Percentiles rank a stretch among this genome's conserved stretches.
Conservation (phyloP, 2,329 filamentous ascomycete species). For the Ampelomyces quisqualis region DNA sequence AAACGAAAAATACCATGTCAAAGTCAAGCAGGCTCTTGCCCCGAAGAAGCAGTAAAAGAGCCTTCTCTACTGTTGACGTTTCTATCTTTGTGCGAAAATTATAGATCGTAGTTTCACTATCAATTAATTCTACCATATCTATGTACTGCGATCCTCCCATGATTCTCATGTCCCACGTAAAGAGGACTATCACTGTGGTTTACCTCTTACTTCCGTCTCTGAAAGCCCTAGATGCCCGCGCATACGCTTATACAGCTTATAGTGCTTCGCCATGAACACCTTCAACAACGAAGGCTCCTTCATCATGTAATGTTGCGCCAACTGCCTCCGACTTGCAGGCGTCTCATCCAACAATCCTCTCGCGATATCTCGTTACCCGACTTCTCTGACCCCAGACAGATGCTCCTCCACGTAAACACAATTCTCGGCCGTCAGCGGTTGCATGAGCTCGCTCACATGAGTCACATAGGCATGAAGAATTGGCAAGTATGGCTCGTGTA, state of each 20-base stretch:
- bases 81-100: too few relatives aligned
- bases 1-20: constrained; percentile 9
- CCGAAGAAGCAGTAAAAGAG: too few relatives aligned
- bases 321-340: constrained; percentile 11
- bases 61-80: too few relatives aligned
- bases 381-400: background rate
- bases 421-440: constrained; percentile 11
- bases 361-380: constrained; percentile 1
- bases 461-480: constrained; percentile 15
- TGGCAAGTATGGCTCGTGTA: constrained; percentile 9
- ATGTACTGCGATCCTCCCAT: too few relatives aligned
- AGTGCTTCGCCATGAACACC: constrained; percentile 22
- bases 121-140: too few relatives aligned
- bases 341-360: constrained; percentile 14
- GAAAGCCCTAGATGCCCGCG: too few relatives aligned
- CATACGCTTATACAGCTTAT: constrained; percentile 7
- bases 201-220: too few relatives aligned
- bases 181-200: too few relatives aligned
- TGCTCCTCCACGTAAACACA: constrained; percentile 12
- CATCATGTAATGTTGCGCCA: constrained; percentile 22
- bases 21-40: constrained; percentile 9
- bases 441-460: constrained; percentile 12
- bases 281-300: constrained; percentile 25
- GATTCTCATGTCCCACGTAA: too few relatives aligned
- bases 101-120: too few relatives aligned